A percentile compares a stretch with the other conserved stretches of the same genome.
Evolutionary conservation across 208 protist species (phyloP).

Genomic region (Plasmodiophora brassicae): DNA sequence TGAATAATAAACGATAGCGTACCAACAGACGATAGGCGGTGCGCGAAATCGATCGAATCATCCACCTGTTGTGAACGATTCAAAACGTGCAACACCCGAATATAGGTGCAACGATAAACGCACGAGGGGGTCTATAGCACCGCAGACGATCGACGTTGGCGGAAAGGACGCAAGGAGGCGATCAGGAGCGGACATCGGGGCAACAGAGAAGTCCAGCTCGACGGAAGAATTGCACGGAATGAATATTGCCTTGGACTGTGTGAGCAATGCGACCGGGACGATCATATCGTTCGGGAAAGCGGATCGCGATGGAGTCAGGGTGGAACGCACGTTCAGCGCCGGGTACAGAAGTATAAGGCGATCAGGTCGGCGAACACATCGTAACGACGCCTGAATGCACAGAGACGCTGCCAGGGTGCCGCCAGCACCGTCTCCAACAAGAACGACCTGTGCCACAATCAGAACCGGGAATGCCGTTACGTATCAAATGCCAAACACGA

Average conservation of each 20-base stretch:
- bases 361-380: not conserved
- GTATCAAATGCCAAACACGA: not conserved
- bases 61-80: not conserved
- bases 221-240: not conserved
- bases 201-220: not conserved
- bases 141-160: not conserved
- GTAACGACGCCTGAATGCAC: not conserved
- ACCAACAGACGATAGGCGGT: not conserved
- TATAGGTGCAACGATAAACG: not conserved
- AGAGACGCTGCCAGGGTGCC: not conserved
- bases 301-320: slow-evolving; percentile 8
- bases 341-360: not conserved
- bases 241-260: not conserved
- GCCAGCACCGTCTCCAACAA: not conserved
- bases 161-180: not conserved
- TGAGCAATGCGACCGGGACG: not conserved
- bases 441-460: not conserved
- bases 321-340: not conserved
- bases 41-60: slow-evolving; percentile 6
- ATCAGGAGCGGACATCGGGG: not conserved
- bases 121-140: not conserved
- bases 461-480: no score
- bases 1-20: slow-evolving; percentile 27
- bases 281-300: slow-evolving; percentile 17
- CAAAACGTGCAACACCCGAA: not conserved